phyloP scores from a whole-genome alignment of 169 alveolate genomes.

The Plasmodium yoelii region DNA sequence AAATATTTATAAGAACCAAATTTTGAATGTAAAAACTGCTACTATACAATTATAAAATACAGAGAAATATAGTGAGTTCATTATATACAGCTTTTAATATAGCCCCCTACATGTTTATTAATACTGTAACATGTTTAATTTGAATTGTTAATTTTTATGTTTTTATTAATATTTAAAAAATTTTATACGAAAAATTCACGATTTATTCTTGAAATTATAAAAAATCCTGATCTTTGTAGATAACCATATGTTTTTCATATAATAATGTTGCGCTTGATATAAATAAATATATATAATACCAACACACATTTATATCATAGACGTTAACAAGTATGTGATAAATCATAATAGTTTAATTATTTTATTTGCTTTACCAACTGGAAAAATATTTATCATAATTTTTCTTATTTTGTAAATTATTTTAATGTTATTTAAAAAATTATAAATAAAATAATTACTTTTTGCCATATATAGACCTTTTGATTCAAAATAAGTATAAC shows the following conservation, averaged over 20 bases:
- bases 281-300: background rate
- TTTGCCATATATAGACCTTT: background rate
- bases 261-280: background rate
- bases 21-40: background rate
- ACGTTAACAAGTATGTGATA: background rate
- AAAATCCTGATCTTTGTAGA: background rate
- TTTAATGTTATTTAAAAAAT: background rate
- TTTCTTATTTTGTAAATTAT: background rate
- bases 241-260: background rate
- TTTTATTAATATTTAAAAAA: background rate
- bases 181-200: background rate
- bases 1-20: background rate
- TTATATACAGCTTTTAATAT: too few relatives aligned
- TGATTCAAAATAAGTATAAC: background rate
- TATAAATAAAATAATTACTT: background rate
- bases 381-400: slow-evolving; percentile 1
- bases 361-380: background rate
- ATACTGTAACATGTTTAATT: background rate
- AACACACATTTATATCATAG: background rate
- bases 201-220: background rate
- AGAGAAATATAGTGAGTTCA: background rate
- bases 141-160: background rate
- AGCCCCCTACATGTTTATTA: too few relatives aligned
- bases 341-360: background rate
- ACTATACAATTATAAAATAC: background rate